phyloP scores from a whole-genome alignment of 2,329 filamentous ascomycete genomes.

The Rhytidhysteron rufulum region DNA sequence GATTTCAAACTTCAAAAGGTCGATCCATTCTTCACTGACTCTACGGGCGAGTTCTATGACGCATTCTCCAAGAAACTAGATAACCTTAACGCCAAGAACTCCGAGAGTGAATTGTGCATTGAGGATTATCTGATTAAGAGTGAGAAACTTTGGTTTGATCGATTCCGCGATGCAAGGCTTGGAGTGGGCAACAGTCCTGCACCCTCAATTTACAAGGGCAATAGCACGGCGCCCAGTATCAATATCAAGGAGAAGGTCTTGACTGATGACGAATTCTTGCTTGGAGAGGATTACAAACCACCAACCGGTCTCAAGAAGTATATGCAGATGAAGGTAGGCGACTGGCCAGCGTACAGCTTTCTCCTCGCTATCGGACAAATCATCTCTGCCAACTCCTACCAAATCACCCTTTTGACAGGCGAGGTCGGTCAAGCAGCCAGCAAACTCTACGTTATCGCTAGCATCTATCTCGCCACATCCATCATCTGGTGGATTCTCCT shows the following conservation, averaged over 20 bases:
- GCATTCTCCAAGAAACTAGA: conserved; percentile 57
- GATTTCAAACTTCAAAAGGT: conserved; percentile 62
- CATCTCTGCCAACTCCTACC: conserved; percentile 22
- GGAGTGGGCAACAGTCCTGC: background rate
- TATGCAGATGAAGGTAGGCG: conserved; percentile 8
- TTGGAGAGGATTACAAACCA: conserved; percentile 9
- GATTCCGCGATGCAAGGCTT: conserved; percentile 2
- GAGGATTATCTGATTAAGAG: conserved; percentile 61
- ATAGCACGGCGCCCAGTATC: background rate
- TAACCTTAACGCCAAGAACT: conserved; percentile 52
- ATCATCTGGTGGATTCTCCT: conserved; percentile 61
- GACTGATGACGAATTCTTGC: conserved; percentile 36
- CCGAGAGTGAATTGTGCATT: conserved; percentile 56
- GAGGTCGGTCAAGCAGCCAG: conserved; percentile 56
- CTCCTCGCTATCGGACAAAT: conserved; percentile 8
- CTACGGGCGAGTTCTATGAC: conserved; percentile 59
- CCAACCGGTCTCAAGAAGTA: conserved; percentile 25
- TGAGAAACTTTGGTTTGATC: conserved; percentile 60
- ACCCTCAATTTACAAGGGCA: background rate
- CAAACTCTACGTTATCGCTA: conserved; percentile 59
- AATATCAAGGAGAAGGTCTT: background rate
- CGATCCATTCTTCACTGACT: conserved; percentile 63
- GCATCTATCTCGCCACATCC: conserved; percentile 56
- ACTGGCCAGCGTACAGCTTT: conserved; percentile 8
- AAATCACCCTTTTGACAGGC: conserved; percentile 61